A percentile compares a stretch with the other conserved stretches of the same genome.
Conservation (phyloP, 2,329 filamentous ascomycete species). For the Aspergillus costaricaensis region DNA sequence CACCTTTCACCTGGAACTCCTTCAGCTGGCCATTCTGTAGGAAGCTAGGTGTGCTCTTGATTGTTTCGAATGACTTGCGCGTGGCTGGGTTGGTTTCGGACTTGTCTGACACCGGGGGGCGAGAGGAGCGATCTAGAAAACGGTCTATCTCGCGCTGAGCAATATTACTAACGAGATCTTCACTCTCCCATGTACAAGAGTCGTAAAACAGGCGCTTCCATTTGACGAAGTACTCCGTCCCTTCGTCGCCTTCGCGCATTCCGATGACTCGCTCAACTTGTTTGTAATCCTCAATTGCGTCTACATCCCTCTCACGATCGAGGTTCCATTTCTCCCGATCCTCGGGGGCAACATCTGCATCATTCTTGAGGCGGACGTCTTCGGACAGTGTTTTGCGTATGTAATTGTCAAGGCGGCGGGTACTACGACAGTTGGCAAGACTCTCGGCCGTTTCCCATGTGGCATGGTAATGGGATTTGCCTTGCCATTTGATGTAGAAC, state of each 20-base stretch:
- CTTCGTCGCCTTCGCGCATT: slow-evolving; percentile 74
- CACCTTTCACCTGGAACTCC: slow-evolving; percentile 87
- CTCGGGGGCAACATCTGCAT: slow-evolving; percentile 74
- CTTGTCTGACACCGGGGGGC: slow-evolving; percentile 77
- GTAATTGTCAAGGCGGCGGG: slow-evolving; percentile 92
- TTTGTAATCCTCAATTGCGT: slow-evolving; percentile 85
- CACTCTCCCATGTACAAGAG: slow-evolving; percentile 89
- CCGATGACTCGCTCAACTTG: slow-evolving; percentile 92
- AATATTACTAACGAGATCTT: slow-evolving; percentile 70
- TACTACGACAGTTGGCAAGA: slow-evolving; percentile 76
- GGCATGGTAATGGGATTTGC: slow-evolving; percentile 90
- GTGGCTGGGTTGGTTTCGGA: slow-evolving; percentile 75
- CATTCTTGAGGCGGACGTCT: slow-evolving; percentile 75
- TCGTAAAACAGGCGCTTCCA: slow-evolving; percentile 96
- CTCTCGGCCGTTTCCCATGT: slow-evolving; percentile 85
- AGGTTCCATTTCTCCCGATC: slow-evolving; percentile 91
- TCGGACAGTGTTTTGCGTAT: slow-evolving; percentile 78
- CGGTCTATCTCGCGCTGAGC: slow-evolving; percentile 90
- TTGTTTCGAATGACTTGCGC: slow-evolving; percentile 68
- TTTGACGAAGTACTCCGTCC: slow-evolving; percentile 88
- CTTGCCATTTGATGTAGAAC: slow-evolving; percentile 94
- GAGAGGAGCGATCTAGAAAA: slow-evolving; percentile 79
- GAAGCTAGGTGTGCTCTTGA: slow-evolving; percentile 82
- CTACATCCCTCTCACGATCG: slow-evolving; percentile 87
- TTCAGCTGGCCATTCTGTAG: slow-evolving; percentile 82